phyloP scores from a whole-genome alignment of 192 early-diverging fungal genomes.

The Entophlyctis helioformis region DNA sequence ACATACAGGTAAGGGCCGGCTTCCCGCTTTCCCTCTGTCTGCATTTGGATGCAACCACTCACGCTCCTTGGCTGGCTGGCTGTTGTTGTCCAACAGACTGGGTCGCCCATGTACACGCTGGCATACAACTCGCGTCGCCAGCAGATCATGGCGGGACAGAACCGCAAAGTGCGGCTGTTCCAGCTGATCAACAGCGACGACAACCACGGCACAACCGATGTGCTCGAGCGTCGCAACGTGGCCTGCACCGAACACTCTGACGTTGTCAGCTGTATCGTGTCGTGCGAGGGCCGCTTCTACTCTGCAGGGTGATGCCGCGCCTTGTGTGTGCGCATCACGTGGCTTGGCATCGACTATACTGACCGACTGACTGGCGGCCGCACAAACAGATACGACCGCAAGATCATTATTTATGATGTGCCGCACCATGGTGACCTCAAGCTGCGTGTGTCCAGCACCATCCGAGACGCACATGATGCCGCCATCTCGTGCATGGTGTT shows the following conservation, averaged over 20 bases:
- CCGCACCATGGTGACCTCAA: conserved; percentile 45
- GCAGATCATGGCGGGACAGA: conserved; percentile 41
- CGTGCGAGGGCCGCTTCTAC: conserved; percentile 44
- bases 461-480: conserved; percentile 45
- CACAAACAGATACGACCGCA: conserved; percentile 32
- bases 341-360: no score
- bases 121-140: conserved; percentile 44
- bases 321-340: no score
- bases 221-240: conserved; percentile 28
- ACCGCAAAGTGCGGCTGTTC: conserved; percentile 40
- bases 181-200: conserved; percentile 32
- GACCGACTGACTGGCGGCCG: background rate
- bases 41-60: background rate
- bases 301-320: conserved; percentile 53
- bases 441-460: conserved; percentile 20
- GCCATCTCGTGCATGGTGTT: conserved; percentile 52
- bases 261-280: conserved; percentile 42
- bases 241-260: conserved; percentile 33
- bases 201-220: conserved; percentile 17
- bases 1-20: conserved; percentile 25
- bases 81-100: conserved; percentile 22
- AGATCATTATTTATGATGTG: conserved; percentile 48
- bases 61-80: background rate
- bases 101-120: conserved; percentile 41
- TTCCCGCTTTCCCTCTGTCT: background rate